Evolutionary conservation across 805 yeast genomes (phyloP).

Genomic region (Candida caryicola): DNA sequence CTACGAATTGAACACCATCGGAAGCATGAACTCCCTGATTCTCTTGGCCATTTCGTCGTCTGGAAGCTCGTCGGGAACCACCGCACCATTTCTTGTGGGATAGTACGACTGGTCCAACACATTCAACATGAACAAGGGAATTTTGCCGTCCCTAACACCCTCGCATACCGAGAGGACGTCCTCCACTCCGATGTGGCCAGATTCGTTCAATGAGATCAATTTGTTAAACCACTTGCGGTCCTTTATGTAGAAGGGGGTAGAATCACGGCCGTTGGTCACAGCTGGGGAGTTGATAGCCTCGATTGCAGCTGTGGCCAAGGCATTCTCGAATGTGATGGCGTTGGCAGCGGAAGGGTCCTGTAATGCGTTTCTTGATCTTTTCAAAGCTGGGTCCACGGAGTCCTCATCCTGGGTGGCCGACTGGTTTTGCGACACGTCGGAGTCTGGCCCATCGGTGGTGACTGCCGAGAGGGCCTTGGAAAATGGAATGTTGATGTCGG

Average conservation of each 20-base stretch:
- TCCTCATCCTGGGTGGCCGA: conserved; percentile 17
- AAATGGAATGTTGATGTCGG: conserved; percentile 4
- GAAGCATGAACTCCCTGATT: conserved; percentile 33
- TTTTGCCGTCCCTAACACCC: conserved; percentile 37
- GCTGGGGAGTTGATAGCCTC: conserved; percentile 32
- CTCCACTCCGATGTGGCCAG: conserved; percentile 22
- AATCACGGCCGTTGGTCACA: conserved; percentile 20
- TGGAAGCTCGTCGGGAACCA: conserved; percentile 15
- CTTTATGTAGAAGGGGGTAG: conserved; percentile 28
- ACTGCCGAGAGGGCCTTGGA: conserved; percentile 10
- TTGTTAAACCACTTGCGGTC: conserved; percentile 39
- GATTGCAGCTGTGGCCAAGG: conserved; percentile 28
- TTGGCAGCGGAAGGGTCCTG: conserved; percentile 9
- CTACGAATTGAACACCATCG: conserved; percentile 26
- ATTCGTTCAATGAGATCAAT: conserved; percentile 26
- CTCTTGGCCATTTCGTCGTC: conserved; percentile 32
- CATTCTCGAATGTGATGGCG: conserved; percentile 20
- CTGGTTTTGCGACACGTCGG: conserved; percentile 6
- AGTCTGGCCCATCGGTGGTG: conserved; percentile 8
- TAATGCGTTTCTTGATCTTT: conserved; percentile 17
- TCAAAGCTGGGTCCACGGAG: conserved; percentile 29
- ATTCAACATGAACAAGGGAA: conserved; percentile 35
- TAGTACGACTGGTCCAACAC: conserved; percentile 31
- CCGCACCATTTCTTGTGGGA: conserved; percentile 17
- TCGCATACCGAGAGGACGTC: conserved; percentile 35